Evolutionary conservation across 2,329 filamentous ascomycete species (phyloP), one percentile per base, ranked within the genome.

Genomic region (Emmonsia crescens): DNA sequence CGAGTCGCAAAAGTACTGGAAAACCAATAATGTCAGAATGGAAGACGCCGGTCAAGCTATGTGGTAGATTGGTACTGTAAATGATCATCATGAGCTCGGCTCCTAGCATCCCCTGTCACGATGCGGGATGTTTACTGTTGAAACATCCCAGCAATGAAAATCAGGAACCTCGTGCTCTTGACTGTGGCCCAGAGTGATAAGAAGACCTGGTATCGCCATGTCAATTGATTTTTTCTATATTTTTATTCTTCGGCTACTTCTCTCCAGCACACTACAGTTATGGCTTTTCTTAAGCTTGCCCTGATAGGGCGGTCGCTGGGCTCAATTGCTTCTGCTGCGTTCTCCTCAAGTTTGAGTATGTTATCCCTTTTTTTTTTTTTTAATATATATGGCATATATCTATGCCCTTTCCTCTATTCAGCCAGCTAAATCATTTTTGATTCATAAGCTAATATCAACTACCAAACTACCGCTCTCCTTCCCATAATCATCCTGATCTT

Each of bases 381-480:
- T 24, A 1, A 31, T 29, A 29, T 52, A 8, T 52, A 29, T 14
- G 10, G 27, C 29, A 27, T 52, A 52, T 52, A 46, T 3, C 12
- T 14, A 29, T 27, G 9, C 38, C n/a, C 38, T 54, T 49, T 59
- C 29, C n/a, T 29, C 19, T 8, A 49, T 24, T 21, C 56, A 44
- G n/a, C 29, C n/a, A 16, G 14, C 19, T 19, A 29, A 19, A 29
- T 9, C 29, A 12, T 33, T 31, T 19, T 52, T n/a, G 31, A 48
- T 54, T 54, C 24, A 38, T 38, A 14, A 24, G 29, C 48, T 52
- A 60, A 60, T 40, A 24, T n/a, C 19, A 54, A 44, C 14, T 29
- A 19, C 31, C 12, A 60, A 48, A 89, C 74, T 89, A 88, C 71
- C 78, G 80, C 57, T 86, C 83, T 67, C 86, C 87, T 5, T 89